A percentile compares a stretch with the other conserved stretches of the same genome.
phyloP scores from a whole-genome alignment of 2,329 filamentous ascomycete genomes.

The Ophiostoma australiae region DNA sequence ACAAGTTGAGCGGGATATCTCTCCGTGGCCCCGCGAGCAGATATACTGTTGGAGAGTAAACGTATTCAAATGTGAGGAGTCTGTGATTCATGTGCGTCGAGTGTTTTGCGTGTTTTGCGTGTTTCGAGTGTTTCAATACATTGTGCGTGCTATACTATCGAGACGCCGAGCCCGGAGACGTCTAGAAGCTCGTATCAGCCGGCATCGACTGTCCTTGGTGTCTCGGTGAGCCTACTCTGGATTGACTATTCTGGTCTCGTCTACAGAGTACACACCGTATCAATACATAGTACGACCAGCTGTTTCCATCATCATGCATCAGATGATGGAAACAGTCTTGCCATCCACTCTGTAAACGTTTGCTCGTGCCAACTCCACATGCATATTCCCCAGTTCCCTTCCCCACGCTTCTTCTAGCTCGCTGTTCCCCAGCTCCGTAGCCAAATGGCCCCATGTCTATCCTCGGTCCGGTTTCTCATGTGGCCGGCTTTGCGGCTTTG shows the following conservation, averaged over 20 bases:
- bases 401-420: neutral
- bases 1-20: neutral
- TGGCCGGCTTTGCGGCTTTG: neutral
- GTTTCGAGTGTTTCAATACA: neutral
- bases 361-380: neutral
- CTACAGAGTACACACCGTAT: neutral
- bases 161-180: neutral
- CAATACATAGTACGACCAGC: neutral
- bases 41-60: neutral
- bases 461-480: conserved; percentile 6
- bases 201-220: neutral
- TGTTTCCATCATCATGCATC: neutral
- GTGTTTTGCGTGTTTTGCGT: neutral
- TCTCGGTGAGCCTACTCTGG: neutral
- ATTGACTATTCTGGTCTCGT: neutral
- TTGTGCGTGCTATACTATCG: neutral
- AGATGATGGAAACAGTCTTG: neutral
- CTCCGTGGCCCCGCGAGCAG: neutral
- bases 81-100: neutral
- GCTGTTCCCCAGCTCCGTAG: conserved; percentile 1
- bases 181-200: neutral
- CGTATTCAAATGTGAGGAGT: neutral
- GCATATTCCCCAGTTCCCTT: neutral
- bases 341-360: neutral
- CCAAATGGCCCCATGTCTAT: neutral